phyloP scores from a whole-genome alignment of 192 early-diverging fungal genomes.

The Helicostylum pulchrum region DNA sequence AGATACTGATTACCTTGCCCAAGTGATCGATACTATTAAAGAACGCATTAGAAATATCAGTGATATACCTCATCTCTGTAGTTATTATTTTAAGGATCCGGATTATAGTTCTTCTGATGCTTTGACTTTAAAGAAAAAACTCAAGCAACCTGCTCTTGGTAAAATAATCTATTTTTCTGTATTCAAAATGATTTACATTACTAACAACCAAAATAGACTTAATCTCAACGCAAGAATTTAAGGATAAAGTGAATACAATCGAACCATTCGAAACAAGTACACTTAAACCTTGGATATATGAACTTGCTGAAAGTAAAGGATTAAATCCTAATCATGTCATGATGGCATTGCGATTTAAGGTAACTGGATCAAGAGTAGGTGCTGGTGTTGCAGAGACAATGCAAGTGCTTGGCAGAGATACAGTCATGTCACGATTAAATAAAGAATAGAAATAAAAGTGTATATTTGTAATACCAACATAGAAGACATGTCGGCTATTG shows the following conservation, averaged over 20 bases:
- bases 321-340: constrained; percentile 52
- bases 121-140: constrained; percentile 30
- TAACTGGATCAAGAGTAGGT: constrained; percentile 62
- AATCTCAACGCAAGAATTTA: neutral
- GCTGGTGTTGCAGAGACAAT: constrained; percentile 57
- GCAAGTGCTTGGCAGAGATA: constrained; percentile 41
- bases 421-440: constrained; percentile 30
- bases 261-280: constrained; percentile 25
- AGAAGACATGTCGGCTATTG: no score
- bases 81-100: constrained; percentile 54
- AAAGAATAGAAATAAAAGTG: no score
- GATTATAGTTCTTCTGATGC: constrained; percentile 44
- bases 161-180: neutral
- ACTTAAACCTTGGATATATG: constrained; percentile 40
- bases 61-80: constrained; percentile 50
- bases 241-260: neutral
- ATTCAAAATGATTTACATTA: no score
- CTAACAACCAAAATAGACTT: constrained; percentile 1
- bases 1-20: constrained; percentile 40
- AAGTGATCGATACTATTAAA: constrained; percentile 47
- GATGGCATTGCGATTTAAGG: constrained; percentile 61
- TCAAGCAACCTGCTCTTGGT: constrained; percentile 35
- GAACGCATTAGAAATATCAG: constrained; percentile 55
- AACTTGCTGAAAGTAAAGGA: constrained; percentile 32
- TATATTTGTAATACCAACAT: no score